These are phyloP conservation scores for Hypomyces rosellus DNA, from an alignment of 2,329 filamentous ascomycete genomes.

Conservation along the genomic window DNA sequence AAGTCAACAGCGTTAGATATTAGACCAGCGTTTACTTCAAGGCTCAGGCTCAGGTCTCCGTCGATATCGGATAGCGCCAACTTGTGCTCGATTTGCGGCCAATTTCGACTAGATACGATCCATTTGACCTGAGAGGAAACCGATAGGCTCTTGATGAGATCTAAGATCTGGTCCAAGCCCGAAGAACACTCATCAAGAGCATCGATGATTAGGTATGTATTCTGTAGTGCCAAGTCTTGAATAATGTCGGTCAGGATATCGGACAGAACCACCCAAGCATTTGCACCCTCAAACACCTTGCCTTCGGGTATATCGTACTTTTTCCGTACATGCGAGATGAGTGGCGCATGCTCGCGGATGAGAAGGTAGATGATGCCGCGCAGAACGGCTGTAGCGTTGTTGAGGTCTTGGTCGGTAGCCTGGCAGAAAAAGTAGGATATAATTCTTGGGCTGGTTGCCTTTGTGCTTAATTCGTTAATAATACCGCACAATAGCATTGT, in stretches of 20 bases:
- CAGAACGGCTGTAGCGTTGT: constrained; percentile 33
- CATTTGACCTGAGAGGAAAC: neutral
- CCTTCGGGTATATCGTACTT: constrained; percentile 28
- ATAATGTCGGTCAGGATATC: constrained; percentile 37
- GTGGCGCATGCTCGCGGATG: constrained; percentile 22
- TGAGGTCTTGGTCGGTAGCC: constrained; percentile 28
- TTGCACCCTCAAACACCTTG: constrained; percentile 33
- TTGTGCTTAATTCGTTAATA: constrained; percentile 15
- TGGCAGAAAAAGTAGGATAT: constrained; percentile 37
- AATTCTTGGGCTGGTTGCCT: neutral
- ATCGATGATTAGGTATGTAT: constrained; percentile 35
- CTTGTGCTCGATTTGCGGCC: constrained; percentile 12
- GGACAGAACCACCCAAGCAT: constrained; percentile 30
- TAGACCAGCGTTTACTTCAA: constrained; percentile 19
- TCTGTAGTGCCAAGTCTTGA: constrained; percentile 19
- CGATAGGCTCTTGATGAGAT: neutral
- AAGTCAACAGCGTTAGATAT: constrained; percentile 1
- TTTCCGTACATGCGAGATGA: constrained; percentile 29
- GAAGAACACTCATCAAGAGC: constrained; percentile 39
- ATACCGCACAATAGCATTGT: constrained; percentile 30
- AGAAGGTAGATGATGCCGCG: constrained; percentile 38
- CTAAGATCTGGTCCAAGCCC: neutral
- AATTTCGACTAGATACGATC: constrained; percentile 6
- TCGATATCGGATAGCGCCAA: neutral
- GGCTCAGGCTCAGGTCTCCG: neutral